Percentiles rank a stretch among this genome's conserved stretches.
These are phyloP conservation scores for Pythium apleroticum DNA, from an alignment of 352 stramenopile genomes.

Conservation along the genomic window DNA sequence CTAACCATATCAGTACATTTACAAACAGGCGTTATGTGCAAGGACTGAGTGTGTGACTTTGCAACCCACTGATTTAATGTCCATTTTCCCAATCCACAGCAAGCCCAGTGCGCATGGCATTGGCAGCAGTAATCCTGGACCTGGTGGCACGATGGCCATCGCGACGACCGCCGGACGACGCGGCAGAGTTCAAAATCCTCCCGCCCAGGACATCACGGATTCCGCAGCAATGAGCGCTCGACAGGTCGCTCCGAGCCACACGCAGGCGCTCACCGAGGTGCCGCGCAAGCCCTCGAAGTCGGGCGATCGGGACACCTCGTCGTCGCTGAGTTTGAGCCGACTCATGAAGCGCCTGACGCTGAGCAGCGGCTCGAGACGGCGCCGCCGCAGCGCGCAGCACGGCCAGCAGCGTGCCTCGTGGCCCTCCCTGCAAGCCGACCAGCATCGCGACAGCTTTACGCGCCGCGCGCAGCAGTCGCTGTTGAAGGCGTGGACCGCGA, in stretches of 20 bases:
- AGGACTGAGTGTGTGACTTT: not conserved
- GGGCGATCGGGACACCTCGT: not conserved
- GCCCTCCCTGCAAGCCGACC: conserved; percentile 2
- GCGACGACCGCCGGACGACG: not conserved
- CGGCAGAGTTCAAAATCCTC: not conserved
- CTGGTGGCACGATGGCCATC: not conserved
- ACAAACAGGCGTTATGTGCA: not conserved
- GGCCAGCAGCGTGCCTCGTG: conserved; percentile 20
- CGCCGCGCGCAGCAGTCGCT: conserved; percentile 24
- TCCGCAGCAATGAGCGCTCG: not conserved
- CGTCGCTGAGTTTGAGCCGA: conserved; percentile 2
- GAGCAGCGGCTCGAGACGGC: not conserved
- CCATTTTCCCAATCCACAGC: not conserved
- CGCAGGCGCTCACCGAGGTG: not conserved
- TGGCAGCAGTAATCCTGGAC: not conserved
- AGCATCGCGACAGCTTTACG: not conserved
- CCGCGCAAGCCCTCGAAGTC: not conserved
- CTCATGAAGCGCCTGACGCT: conserved; percentile 18
- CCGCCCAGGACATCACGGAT: not conserved
- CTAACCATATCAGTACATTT: not conserved
- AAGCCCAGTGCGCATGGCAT: not conserved
- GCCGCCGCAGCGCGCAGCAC: conserved; percentile 3
- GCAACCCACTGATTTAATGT: not conserved
- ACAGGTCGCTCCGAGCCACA: not conserved
- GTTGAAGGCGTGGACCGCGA: conserved; percentile 12